Base-by-base conservation (phyloP, 164 flowering plant genomes). In the Chimonanthus salicifolius region DNA sequence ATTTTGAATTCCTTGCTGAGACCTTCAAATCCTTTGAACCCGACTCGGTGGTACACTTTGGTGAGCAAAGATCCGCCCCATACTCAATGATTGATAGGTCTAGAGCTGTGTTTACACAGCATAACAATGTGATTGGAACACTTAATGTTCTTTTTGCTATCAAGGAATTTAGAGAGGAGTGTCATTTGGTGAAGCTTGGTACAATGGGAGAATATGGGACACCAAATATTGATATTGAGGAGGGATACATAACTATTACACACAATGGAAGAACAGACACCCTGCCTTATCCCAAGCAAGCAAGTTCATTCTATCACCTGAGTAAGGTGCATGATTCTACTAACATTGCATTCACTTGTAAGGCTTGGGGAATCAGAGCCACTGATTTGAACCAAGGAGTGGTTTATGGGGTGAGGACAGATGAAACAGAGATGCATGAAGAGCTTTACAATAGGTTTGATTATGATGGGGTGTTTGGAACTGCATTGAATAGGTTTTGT, bases 181-280 rank as follows among this genome's bases (percentile, higher is more conserved):
- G 99, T 70, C 99, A 94, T 80, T 81, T 94, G 18, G 99, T 94
- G 80, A 92, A 94, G 83, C 94, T 94, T 49, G 97, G 97, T 71
- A 94, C 99, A 2, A 94, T 94, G 99, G 97, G 99, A 21, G 99
- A 94, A 71, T 94, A 94, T 80, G 99, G 99, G 68, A 94, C 99
- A 58, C 99, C 99, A 46, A 94, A 94, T 73, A 92, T 94, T 75
- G 99, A 91, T 65, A 94, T 94, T 46, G 99, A 94, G 78, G 99
- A 94, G 76, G 99, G 99, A 48, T 94, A 83, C 74, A 86, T 94
- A 69, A 94, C 99, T 6, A 90, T 92, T 48, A 90, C 89, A 50
- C 99, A 94, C 70, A 94, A 94, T 81, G 97, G 97, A 64, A 88
- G 99, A 82, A 89, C 97, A 5, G 99, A 94, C 80, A 94, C 99